Base-by-base conservation (phyloP, 208 protist genomes). In the Acanthamoeba healyi region DNA sequence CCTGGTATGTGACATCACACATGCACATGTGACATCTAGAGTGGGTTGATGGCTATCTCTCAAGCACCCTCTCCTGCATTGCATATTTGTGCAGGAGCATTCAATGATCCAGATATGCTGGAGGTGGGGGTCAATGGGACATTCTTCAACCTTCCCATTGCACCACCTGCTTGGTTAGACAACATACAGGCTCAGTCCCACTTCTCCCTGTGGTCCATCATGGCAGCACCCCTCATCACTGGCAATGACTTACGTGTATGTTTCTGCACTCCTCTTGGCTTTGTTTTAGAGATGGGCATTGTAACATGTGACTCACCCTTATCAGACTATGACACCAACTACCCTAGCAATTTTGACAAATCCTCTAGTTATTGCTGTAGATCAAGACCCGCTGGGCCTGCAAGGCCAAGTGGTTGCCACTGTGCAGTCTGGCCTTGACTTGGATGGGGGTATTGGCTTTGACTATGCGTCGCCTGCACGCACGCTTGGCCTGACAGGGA, bases 341-440 rank as follows among this genome's bases (percentile, higher is more conserved):
- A 65, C 24, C 9, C 58, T 94, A 3, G 46, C 81, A 0, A 95
- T 94, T 24, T 79, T 95, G 24, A 79, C 38, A 5, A 96, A 96
- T 61, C 0, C 6, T 0, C 92, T 95, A 6, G 67, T 94, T 19
- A 96, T 96, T 34, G 32, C 26, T 26, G 93, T 96, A 5, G 58
- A 96, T n/a, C 95, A 96, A 92, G 95, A 96, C 49, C 67, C 95
- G 54, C n/a, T 96, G 0, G 95, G 95, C 38, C 79, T 90, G 26
- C 81, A 94, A 63, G 94, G 94, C 56, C n/a, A 32, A 22, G 40
- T 84, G 38, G 24, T 87, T 3, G 49, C 49, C 49, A 54, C 15
- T 19, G 49, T 54, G 14, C 49, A 54, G 49, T 54, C 49, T 0
- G 49, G 49, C 1, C 49, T 54, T 19, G 49, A 54, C 49, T 0